phyloP scores from a whole-genome alignment of 2,329 filamentous ascomycete genomes.

The Colletotrichum paranaense region DNA sequence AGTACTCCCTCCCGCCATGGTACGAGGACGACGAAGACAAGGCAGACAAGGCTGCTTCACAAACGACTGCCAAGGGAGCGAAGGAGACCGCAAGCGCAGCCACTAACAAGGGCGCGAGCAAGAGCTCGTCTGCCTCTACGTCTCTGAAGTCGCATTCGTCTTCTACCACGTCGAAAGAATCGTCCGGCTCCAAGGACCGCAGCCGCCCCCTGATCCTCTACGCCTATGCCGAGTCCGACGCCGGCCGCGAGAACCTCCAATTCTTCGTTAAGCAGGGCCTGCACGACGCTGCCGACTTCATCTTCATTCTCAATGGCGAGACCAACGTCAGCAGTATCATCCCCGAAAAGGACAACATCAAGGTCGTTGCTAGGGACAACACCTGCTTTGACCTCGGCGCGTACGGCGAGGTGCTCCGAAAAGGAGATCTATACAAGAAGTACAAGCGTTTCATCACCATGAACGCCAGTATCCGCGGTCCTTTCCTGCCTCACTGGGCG shows the following conservation, averaged over 20 bases:
- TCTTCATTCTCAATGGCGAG: slow-evolving; percentile 52
- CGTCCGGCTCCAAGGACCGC: slow-evolving; percentile 7
- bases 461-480: slow-evolving; percentile 49
- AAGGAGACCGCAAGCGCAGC: neutral
- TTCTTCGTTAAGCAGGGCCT: slow-evolving; percentile 51
- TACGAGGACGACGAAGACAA: slow-evolving; percentile 12
- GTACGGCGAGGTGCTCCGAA: slow-evolving; percentile 47
- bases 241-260: slow-evolving; percentile 45
- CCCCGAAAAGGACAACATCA: slow-evolving; percentile 45
- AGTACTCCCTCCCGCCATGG: slow-evolving; percentile 14
- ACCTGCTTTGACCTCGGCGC: slow-evolving; percentile 50
- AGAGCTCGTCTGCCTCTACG: neutral
- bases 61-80: neutral
- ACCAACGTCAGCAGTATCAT: slow-evolving; percentile 41
- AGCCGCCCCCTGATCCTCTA: slow-evolving; percentile 46
- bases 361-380: slow-evolving; percentile 44
- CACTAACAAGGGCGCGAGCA: neutral
- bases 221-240: slow-evolving; percentile 48
- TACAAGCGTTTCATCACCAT: slow-evolving; percentile 51
- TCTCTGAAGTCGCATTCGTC: neutral
- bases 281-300: slow-evolving; percentile 50
- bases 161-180: neutral
- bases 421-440: slow-evolving; percentile 45
- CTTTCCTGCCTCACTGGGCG: slow-evolving; percentile 50
- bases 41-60: neutral